These are phyloP conservation scores for Cyclospora cayetanensis DNA, from an alignment of 169 alveolate species.

Conservation along the genomic window DNA sequence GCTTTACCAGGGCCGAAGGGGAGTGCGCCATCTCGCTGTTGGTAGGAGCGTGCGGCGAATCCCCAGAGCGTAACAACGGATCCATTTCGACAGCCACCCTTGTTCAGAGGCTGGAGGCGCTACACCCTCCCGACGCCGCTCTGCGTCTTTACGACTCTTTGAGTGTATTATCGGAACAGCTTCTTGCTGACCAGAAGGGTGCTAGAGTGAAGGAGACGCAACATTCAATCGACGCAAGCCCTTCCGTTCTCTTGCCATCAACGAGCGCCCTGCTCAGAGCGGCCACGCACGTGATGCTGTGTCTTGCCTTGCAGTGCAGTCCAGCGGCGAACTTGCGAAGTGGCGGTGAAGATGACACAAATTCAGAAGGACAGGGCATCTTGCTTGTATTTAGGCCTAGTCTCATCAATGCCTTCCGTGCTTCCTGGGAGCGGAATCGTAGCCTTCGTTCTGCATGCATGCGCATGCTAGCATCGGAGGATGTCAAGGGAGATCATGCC, in stretches of 20 bases:
- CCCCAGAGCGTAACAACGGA: neutral
- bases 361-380: neutral
- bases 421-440: conserved; percentile 10
- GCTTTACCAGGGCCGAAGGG: neutral
- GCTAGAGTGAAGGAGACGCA: neutral
- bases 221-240: neutral
- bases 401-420: conserved; percentile 2
- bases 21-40: neutral
- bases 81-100: neutral
- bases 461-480: neutral
- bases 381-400: neutral
- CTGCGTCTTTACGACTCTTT: conserved; percentile 18
- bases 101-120: conserved; percentile 13
- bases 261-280: neutral
- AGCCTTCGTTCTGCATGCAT: neutral
- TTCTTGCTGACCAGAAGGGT: neutral
- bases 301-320: conserved; percentile 2
- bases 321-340: neutral
- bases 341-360: neutral
- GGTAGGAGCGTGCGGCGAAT: conserved; percentile 42
- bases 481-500: neutral
- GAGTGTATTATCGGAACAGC: neutral
- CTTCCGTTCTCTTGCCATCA: neutral
- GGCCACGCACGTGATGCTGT: conserved; percentile 28
- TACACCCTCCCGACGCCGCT: neutral